Conservation (phyloP, 331 rosid species). For the Cydonia oblonga region DNA sequence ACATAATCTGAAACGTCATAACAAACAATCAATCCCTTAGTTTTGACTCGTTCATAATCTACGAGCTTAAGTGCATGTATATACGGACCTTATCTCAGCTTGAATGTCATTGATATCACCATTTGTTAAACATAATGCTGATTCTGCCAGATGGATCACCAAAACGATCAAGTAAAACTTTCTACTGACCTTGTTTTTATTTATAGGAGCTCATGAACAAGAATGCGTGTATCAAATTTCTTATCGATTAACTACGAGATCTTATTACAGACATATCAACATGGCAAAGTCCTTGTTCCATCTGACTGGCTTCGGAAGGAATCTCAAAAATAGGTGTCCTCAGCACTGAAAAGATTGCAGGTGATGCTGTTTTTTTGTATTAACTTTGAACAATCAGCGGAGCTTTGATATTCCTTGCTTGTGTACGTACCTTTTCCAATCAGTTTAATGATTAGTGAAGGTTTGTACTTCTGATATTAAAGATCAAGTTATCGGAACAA, state of each 20-base stretch:
- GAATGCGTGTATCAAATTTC: slow-evolving; percentile 56
- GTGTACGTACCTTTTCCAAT: background rate
- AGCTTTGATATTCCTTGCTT: background rate
- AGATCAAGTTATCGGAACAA: background rate
- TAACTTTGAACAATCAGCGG: no score
- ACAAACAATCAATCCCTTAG: background rate
- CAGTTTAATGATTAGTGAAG: background rate
- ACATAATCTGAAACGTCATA: background rate
- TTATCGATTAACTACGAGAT: slow-evolving; percentile 67
- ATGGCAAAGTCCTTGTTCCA: slow-evolving; percentile 82
- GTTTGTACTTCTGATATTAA: background rate
- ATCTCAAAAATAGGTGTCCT: background rate
- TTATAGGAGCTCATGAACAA: slow-evolving; percentile 66
- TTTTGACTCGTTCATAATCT: no score
- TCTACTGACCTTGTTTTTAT: background rate
- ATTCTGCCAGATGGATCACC: background rate
- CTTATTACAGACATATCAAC: slow-evolving; percentile 71
- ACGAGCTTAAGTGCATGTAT: background rate
- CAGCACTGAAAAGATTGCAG: background rate
- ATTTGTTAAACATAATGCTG: slow-evolving; percentile 5
- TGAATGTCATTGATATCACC: background rate
- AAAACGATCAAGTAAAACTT: slow-evolving; percentile 27
- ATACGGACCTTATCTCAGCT: background rate
- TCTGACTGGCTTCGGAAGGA: slow-evolving; percentile 20
- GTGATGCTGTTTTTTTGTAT: background rate